Conservation (phyloP, 2,329 filamentous ascomycete species). For the Meredithiella fracta region DNA sequence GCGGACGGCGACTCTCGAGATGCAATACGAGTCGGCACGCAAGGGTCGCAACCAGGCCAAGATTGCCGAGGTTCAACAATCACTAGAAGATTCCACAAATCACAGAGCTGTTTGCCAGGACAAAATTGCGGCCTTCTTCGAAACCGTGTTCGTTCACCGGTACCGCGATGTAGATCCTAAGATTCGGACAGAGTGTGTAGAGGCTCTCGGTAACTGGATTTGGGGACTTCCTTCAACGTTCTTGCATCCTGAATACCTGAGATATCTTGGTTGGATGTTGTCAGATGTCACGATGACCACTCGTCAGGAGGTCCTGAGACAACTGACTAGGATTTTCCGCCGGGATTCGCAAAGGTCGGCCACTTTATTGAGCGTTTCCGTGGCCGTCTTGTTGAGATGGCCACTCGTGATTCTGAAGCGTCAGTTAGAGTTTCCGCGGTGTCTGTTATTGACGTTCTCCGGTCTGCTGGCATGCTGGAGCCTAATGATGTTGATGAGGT, state of each 20-base stretch:
- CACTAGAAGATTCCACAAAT: constrained; percentile 51
- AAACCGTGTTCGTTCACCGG: constrained; percentile 84
- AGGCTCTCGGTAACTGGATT: constrained; percentile 80
- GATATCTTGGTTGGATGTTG: constrained; percentile 90
- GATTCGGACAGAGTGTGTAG: constrained; percentile 77
- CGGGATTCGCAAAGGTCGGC: constrained; percentile 66
- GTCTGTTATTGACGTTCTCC: constrained; percentile 63
- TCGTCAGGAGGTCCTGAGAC: constrained; percentile 70
- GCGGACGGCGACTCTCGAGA: constrained; percentile 57
- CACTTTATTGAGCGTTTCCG: constrained; percentile 91
- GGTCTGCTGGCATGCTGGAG: constrained; percentile 72
- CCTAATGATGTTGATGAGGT: constrained; percentile 81
- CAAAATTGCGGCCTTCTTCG: constrained; percentile 71
- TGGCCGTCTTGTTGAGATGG: constrained; percentile 78
- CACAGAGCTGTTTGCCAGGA: constrained; percentile 54
- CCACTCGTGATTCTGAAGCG: constrained; percentile 66
- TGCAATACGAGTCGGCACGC: constrained; percentile 63
- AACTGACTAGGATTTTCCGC: constrained; percentile 64
- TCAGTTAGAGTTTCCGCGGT: constrained; percentile 67
- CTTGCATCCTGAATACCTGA: constrained; percentile 75
- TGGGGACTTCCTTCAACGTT: constrained; percentile 69
- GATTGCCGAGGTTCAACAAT: constrained; percentile 54
- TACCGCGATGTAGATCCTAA: constrained; percentile 87
- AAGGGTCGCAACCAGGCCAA: constrained; percentile 62
- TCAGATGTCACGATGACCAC: constrained; percentile 63